Evolutionary conservation across 1,284 basidiomycete species (phyloP).

Genomic region (Trametes pubescens): DNA sequence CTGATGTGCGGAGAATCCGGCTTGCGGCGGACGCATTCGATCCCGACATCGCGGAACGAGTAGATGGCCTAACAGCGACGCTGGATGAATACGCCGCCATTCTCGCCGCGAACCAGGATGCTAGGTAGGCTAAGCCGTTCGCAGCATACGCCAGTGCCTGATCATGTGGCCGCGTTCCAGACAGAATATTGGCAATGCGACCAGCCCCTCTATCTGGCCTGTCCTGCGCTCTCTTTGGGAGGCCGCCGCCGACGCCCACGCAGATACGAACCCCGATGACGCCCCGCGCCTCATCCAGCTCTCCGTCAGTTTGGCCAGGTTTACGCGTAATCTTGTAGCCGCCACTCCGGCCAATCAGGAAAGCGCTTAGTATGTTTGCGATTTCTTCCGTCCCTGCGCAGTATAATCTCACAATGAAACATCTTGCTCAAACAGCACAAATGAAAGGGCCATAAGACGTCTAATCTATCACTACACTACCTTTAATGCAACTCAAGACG

Average conservation of each 20-base stretch:
- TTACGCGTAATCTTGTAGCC: conserved; percentile 81
- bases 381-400: background rate
- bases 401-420: background rate
- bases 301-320: conserved; percentile 64
- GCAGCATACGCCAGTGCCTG: background rate
- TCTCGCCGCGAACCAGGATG: conserved; percentile 52
- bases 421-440: conserved; percentile 51
- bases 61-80: conserved; percentile 40
- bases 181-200: conserved; percentile 50
- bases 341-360: conserved; percentile 70
- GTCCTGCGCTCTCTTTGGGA: conserved; percentile 63
- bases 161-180: conserved; percentile 41
- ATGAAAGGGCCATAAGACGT: conserved; percentile 66
- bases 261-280: conserved; percentile 42
- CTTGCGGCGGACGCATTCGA: conserved; percentile 20
- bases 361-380: conserved; percentile 66
- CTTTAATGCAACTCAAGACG: conserved; percentile 65
- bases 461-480: conserved; percentile 76
- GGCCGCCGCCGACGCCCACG: conserved; percentile 56
- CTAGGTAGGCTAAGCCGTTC: conserved; percentile 49
- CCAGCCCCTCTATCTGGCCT: conserved; percentile 60
- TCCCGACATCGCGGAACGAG: conserved; percentile 18
- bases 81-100: conserved; percentile 56
- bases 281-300: conserved; percentile 46
- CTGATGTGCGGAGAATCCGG: conserved; percentile 19